Evolutionary conservation across 306 rosid species (phyloP), one percentile per base, ranked within the genome.

Genomic region (Malus orientalis): DNA sequence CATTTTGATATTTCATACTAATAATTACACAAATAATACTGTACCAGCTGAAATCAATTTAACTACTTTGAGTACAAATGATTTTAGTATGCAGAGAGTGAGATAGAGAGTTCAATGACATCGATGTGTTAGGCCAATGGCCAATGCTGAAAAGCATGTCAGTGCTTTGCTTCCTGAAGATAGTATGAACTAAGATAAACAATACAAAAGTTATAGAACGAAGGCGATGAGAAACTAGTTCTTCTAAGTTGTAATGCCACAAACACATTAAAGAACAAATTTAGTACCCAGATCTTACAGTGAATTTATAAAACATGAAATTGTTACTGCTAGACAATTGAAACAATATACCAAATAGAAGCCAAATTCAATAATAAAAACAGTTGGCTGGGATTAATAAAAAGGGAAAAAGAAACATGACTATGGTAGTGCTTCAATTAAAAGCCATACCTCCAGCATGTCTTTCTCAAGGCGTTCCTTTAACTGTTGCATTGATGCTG

Each of bases 391-490:
- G 32, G 6, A 51, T 15, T 5, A 51, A 51, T 6, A 51, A 51
- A 51, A 6, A 16, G 20, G 18, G 68, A 54, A 29, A 69, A 4
- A 38, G 67, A 58, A 66, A 58, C 6, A 61, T 14, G 47, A 30
- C 25, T 10, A 18, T 44, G 12, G 45, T 13, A 20, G 74, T 33
- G 33, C n/a, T 72, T 73, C 15, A 44, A 20, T 45, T 19, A 60
- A 71, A 44, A 76, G 69, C 38, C 68, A 42, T 85, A 95, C 99
- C 96, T 95, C 99, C 64, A 95, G 79, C 87, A 95, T 87, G 78
- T 95, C 99, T 82, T 95, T 95, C 91, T 95, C 99, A 57, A 95
- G 93, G 25, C 97, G 97, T 81, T 95, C 97, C 88, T 95, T 95
- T 73, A 95, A 80, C 75, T 95, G 97, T 75, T 95, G 99, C 99